phyloP scores from a whole-genome alignment of 768 basidiomycete genomes.

The Hypholoma sublateritium region DNA sequence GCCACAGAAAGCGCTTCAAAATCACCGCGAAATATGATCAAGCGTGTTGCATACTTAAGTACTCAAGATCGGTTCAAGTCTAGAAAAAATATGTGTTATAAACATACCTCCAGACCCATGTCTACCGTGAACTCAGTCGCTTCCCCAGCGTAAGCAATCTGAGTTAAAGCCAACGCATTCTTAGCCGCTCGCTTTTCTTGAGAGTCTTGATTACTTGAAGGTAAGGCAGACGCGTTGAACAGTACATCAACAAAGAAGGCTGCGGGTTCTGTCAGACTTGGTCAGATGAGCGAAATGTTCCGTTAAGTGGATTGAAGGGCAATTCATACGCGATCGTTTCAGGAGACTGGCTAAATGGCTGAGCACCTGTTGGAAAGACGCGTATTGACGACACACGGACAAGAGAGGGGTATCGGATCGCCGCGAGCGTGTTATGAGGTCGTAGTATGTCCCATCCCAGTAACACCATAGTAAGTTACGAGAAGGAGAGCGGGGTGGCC shows the following conservation, averaged over 20 bases:
- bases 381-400: conserved; percentile 67
- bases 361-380: conserved; percentile 66
- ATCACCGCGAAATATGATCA: conserved; percentile 80
- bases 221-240: conserved; percentile 64
- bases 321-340: conserved; percentile 60
- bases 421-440: conserved; percentile 61
- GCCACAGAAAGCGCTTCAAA: conserved; percentile 69
- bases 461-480: conserved; percentile 45
- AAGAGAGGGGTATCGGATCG: conserved; percentile 68
- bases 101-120: conserved; percentile 66
- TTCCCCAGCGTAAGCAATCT: conserved; percentile 71
- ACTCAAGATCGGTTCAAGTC: not conserved
- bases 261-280: conserved; percentile 67
- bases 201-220: conserved; percentile 30
- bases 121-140: conserved; percentile 65
- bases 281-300: not conserved
- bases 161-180: conserved; percentile 72
- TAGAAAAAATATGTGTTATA: not conserved
- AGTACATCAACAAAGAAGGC: conserved; percentile 75
- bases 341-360: conserved; percentile 59
- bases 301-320: not conserved
- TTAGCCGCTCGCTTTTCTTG: conserved; percentile 64
- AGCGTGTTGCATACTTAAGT: conserved; percentile 64
- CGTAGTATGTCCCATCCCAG: conserved; percentile 68
- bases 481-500: not conserved